Percentiles rank a stretch among this genome's conserved stretches.
Evolutionary conservation across 192 early-diverging fungal species (phyloP).

Genomic region (Rhizoclosmatium globosum): DNA sequence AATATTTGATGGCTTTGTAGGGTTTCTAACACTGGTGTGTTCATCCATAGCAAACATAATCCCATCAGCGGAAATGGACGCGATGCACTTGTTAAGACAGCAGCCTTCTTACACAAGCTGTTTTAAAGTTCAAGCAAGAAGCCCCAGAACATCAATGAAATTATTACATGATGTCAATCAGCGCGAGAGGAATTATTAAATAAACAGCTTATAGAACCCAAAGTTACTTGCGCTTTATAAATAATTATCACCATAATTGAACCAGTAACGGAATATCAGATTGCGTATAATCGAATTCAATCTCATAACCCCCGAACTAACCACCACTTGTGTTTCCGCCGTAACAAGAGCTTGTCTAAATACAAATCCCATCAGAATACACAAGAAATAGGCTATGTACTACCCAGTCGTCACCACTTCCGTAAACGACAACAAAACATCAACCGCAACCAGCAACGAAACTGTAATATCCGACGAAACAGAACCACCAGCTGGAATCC

Average conservation of each 20-base stretch:
- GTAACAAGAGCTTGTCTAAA: constrained; percentile 5
- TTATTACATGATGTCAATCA: too few relatives aligned
- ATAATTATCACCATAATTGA: constrained; percentile 19
- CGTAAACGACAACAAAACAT: background rate
- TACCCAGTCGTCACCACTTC: background rate
- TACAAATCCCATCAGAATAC: background rate
- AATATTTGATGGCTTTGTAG: too few relatives aligned
- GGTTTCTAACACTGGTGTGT: too few relatives aligned
- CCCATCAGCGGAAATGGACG: too few relatives aligned
- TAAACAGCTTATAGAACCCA: too few relatives aligned
- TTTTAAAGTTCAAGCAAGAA: too few relatives aligned
- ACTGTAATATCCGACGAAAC: background rate
- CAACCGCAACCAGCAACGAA: background rate
- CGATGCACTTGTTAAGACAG: too few relatives aligned
- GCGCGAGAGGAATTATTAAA: too few relatives aligned
- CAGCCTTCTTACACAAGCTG: too few relatives aligned
- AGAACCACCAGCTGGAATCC: background rate
- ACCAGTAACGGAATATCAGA: background rate
- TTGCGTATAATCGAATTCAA: constrained; percentile 18
- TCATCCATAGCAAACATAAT: too few relatives aligned
- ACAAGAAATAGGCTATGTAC: background rate
- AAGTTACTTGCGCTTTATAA: too few relatives aligned
- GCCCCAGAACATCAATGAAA: too few relatives aligned
- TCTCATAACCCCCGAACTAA: constrained; percentile 11
- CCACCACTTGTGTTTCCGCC: background rate